Conservation (phyloP, 495 filamentous ascomycete genomes). For the Penicillium dipodomyicola region DNA sequence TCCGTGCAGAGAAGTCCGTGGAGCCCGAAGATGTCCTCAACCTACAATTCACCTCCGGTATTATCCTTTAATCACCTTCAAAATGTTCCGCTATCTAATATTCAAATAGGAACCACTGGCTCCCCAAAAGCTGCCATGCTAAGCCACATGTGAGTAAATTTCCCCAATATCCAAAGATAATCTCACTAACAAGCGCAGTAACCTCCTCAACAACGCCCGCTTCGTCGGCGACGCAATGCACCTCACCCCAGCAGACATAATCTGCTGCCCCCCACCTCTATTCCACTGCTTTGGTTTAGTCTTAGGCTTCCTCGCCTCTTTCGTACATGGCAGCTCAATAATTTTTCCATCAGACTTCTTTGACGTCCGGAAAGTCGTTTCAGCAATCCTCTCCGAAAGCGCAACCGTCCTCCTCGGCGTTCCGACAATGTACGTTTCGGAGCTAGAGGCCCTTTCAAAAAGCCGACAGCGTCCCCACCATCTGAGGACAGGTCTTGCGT, state of each 20-base stretch:
- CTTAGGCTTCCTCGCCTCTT: constrained; percentile 79
- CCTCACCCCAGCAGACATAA: constrained; percentile 59
- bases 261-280: constrained; percentile 75
- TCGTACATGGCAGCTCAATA: constrained; percentile 63
- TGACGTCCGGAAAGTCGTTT: constrained; percentile 47
- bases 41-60: constrained; percentile 83
- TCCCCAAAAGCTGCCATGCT: constrained; percentile 82
- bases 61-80: no score
- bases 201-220: constrained; percentile 77
- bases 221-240: constrained; percentile 72
- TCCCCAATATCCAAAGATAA: no score
- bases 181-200: no score
- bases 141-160: constrained; percentile 53
- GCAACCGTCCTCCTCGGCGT: constrained; percentile 82
- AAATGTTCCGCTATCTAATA: no score
- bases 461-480: constrained; percentile 11
- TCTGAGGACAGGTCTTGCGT: constrained; percentile 22
- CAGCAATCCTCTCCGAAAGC: constrained; percentile 58
- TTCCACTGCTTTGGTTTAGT: constrained; percentile 87
- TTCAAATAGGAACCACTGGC: constrained; percentile 57
- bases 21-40: constrained; percentile 67
- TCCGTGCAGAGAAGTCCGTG: constrained; percentile 31
- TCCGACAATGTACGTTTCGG: constrained; percentile 81
- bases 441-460: constrained; percentile 61
- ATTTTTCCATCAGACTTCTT: constrained; percentile 19